These are phyloP conservation scores for Phallus indusiatus DNA, from an alignment of 768 basidiomycete genomes.

Conservation along the genomic window DNA sequence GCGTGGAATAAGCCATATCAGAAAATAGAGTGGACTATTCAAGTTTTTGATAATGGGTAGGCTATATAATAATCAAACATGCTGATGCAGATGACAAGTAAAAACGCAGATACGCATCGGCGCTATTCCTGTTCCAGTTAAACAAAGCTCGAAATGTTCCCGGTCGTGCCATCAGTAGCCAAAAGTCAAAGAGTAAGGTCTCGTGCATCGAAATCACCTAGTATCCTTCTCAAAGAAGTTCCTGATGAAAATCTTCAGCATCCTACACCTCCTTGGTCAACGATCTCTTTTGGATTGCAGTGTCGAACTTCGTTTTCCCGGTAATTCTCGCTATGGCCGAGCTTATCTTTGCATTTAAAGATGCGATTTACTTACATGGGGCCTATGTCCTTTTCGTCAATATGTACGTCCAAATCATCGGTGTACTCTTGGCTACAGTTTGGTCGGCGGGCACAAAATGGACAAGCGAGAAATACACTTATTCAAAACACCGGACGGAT, in stretches of 20 bases:
- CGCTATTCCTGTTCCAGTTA: conserved; percentile 13
- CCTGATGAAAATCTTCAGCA: conserved; percentile 7
- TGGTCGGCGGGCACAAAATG: conserved; percentile 13
- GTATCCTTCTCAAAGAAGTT: neutral
- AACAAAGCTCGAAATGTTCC: conserved; percentile 23
- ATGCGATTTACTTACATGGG: neutral
- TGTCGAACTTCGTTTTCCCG: conserved; percentile 31
- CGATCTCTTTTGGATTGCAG: conserved; percentile 27
- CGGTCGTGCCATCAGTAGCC: conserved; percentile 7
- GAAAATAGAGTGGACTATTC: conserved; percentile 4
- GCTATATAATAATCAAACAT: too few species aligned
- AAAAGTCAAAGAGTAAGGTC: too few species aligned
- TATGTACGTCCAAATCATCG: conserved; percentile 26
- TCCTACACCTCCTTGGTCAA: conserved; percentile 18
- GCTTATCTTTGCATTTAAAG: conserved; percentile 18
- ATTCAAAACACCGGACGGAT: too few species aligned
- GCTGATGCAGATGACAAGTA: too few species aligned
- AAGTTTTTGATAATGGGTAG: conserved; percentile 3
- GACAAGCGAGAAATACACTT: too few species aligned
- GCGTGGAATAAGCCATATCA: neutral
- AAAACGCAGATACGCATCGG: too few species aligned
- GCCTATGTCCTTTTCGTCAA: conserved; percentile 13
- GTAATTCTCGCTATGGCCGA: conserved; percentile 26
- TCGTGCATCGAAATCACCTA: neutral
- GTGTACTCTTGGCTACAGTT: conserved; percentile 28